Base-by-base conservation (phyloP, 2,329 filamentous ascomycete genomes). In the Ceratocystis alfenasii region DNA sequence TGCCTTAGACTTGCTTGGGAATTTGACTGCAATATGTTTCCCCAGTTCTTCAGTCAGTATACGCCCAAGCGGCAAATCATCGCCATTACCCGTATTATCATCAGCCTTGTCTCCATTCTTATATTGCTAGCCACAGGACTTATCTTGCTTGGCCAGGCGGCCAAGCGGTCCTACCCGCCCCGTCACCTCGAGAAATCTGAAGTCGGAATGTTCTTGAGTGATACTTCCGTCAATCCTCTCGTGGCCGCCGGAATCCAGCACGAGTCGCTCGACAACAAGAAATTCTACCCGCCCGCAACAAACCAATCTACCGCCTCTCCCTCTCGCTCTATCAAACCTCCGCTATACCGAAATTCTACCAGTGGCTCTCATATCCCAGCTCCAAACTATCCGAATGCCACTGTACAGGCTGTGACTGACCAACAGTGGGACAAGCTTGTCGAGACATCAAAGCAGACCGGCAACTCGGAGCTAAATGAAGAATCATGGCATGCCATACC, bases 381-480 rank as follows among this genome's bases (percentile, higher is more conserved):
- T 20, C 8, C 45, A 46, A 1, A 53, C n/a, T 20, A 53, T 53
- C 46, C 45, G 15, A 59, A 59, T 20, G 17, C 53, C 5, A 59
- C 53, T 17, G 15, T 30, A 4, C 53, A 59, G 7, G 17, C 6
- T n/a, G 12, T 63, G 3, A 36, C 45, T 22, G 62, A 63, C 30
- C n/a, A 63, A 12, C 41, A 63, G 62, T 63, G 62, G 62, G 25
- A 30, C n/a, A 41, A 15, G 30, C 33, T 63, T 44, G 46, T 48
- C 17, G n/a, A 55, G 12, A 15, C 15, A 2, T 33, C 53, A n/a
- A 33, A 63, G 62, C 17, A 53, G 20, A 53, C 48, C 2, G 30
- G n/a, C 2, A 46, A 63, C 28, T 5, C 28, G 28, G 22, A 55
- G 28, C 17, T 59, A 30, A 33, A 6, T 10, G 8, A 15, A 6